Evolutionary conservation across 345 rosid genomes (phyloP).

Genomic region (Eucalyptus tenuipes): DNA sequence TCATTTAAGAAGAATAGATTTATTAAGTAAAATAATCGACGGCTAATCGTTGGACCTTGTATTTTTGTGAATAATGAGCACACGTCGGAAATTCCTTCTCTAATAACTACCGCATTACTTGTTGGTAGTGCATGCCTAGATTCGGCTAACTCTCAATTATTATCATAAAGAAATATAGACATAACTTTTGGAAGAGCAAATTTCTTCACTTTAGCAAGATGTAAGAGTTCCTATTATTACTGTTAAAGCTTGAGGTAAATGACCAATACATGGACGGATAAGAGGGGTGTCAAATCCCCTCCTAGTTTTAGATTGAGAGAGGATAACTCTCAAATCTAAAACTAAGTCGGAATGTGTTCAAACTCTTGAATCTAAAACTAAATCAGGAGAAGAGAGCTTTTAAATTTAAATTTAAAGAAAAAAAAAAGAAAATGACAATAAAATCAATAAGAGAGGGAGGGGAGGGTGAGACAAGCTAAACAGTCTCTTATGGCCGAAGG

Average conservation of each 20-base stretch:
- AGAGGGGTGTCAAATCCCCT: neutral
- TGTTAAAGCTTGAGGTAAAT: neutral
- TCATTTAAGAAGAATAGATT: neutral
- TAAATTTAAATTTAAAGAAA: too few relatives aligned
- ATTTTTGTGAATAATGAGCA: neutral
- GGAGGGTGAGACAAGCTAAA: neutral
- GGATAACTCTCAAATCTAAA: too few relatives aligned
- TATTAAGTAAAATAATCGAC: neutral
- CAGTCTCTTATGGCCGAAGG: neutral
- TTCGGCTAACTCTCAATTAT: neutral
- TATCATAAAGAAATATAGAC: too few relatives aligned
- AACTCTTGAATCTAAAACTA: neutral
- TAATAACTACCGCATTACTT: neutral
- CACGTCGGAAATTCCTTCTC: fast-evolving
- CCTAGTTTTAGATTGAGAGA: neutral
- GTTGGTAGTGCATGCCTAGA: neutral
- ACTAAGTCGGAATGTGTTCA: neutral
- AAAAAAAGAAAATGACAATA: too few relatives aligned
- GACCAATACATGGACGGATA: neutral
- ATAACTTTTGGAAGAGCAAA: neutral
- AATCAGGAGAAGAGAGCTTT: too few relatives aligned
- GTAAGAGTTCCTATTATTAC: neutral
- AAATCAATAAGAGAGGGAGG: neutral
- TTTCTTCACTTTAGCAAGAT: neutral
- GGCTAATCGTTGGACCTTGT: neutral